Base-by-base conservation (phyloP, 805 yeast species). In the Ogataea wickerhamii region DNA sequence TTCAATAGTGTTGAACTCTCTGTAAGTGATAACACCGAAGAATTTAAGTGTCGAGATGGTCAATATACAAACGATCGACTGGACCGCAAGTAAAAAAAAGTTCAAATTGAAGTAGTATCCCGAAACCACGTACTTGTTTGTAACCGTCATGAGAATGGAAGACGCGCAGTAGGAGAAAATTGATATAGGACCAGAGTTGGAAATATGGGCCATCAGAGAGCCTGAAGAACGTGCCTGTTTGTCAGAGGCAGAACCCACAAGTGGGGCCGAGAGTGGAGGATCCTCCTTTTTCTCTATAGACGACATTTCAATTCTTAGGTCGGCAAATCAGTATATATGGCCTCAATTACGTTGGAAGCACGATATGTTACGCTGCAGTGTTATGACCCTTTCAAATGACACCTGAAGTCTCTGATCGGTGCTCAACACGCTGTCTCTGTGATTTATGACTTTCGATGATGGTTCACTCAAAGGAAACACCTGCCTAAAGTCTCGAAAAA, bases 71-170 rank as follows among this genome's bases (percentile, higher is more conserved):
- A 91, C 95, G 38, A 78, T 63, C 22, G 91, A 77, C 71, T 93
- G 98, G 28, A 88, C 80, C 28, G 95, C 94, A 61, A 93, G 71
- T 57, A 91, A 73, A 55, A 93, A 80, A 59, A 88, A 88, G 72
- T 88, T 88, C 76, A 93, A 76, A 61, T 82, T 74, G 61, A 84
- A 78, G 20, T 73, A 67, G 51, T 71, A 73, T 20, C 84, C 87
- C 18, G 85, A 76, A 42, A 93, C 83, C 43, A 93, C 98, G 60
- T 81, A 91, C 68, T 93, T 93, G 75, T 93, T 93, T 44, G 98
- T 89, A 45, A 89, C 88, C 21, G 98, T 93, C 98, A 93, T 93
- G 61, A 93, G 69, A 51, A 93, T 93, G 18, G 98, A 93, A 17
- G 98, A 86, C 38, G 74, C 71, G 74, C 99, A 93, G 78, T 93